phyloP scores from a whole-genome alignment of 495 filamentous ascomycete genomes.

The Peziza echinospora region DNA sequence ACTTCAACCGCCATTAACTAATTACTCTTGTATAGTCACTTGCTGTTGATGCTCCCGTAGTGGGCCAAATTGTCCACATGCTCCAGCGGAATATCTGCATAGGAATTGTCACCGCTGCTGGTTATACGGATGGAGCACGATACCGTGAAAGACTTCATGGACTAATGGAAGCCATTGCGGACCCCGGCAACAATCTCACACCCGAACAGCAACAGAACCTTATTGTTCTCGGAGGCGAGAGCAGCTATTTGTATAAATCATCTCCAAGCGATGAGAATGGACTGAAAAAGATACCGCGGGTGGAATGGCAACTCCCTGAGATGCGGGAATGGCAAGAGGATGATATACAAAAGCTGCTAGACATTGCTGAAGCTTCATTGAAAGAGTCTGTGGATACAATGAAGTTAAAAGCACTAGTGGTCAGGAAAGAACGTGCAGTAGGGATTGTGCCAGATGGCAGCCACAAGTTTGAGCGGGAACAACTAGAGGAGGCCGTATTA shows the following conservation, averaged over 20 bases:
- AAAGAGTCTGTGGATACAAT: constrained; percentile 57
- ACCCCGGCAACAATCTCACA: constrained; percentile 31
- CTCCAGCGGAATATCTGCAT: constrained; percentile 33
- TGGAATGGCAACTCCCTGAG: constrained; percentile 62
- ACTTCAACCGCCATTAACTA: too few species aligned
- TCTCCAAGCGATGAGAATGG: neutral
- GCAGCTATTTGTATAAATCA: constrained; percentile 17
- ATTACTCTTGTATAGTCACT: constrained; percentile 30
- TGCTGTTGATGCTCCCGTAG: constrained; percentile 48
- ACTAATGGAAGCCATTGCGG: constrained; percentile 59
- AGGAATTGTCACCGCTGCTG: constrained; percentile 91
- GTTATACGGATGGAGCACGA: constrained; percentile 64
- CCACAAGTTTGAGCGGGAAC: constrained; percentile 58
- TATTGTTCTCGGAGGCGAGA: constrained; percentile 62
- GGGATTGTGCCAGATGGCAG: constrained; percentile 53
- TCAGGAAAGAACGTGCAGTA: constrained; percentile 84
- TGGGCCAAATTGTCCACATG: constrained; percentile 51
- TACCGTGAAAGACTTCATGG: constrained; percentile 75
- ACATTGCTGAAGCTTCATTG: constrained; percentile 67
- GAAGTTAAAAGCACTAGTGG: constrained; percentile 47
- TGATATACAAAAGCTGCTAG: constrained; percentile 55
- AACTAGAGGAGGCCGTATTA: constrained; percentile 85
- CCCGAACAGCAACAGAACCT: constrained; percentile 46
- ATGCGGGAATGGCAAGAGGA: constrained; percentile 69
- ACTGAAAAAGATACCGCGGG: constrained; percentile 35